Percentiles rank a stretch among this genome's conserved stretches.
phyloP scores from a whole-genome alignment of 2,329 filamentous ascomycete species.

The Leptographium lundbergii region DNA sequence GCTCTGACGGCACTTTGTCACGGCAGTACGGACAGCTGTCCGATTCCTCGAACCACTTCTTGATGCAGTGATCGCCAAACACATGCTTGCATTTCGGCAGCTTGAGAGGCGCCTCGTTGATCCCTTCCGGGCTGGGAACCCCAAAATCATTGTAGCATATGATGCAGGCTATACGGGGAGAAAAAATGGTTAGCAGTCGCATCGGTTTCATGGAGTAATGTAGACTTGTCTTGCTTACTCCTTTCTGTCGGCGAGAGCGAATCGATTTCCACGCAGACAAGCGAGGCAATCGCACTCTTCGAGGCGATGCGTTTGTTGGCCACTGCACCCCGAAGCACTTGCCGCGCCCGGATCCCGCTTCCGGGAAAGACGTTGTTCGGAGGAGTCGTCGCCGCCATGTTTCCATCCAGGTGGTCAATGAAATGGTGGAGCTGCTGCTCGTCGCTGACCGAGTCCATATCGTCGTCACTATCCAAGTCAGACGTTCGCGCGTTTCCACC shows the following conservation, averaged over 20 bases:
- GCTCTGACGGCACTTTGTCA: slow-evolving; percentile 43
- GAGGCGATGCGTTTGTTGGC: slow-evolving; percentile 35
- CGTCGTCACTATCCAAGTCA: background rate
- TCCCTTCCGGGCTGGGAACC: slow-evolving; percentile 41
- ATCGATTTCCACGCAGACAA: slow-evolving; percentile 32
- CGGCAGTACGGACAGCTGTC: slow-evolving; percentile 54
- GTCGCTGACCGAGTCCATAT: background rate
- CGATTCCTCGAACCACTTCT: slow-evolving; percentile 51
- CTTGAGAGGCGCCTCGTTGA: slow-evolving; percentile 42
- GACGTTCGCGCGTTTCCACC: background rate
- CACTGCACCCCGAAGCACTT: slow-evolving; percentile 32
- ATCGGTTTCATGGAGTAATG: background rate
- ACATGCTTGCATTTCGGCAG: slow-evolving; percentile 51
- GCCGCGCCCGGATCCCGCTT: slow-evolving; percentile 26
- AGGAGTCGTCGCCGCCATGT: background rate
- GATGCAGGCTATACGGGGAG: slow-evolving; percentile 34
- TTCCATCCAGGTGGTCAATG: background rate
- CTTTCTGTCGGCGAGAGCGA: slow-evolving; percentile 32
- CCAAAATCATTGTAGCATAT: slow-evolving; percentile 56
- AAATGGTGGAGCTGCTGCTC: background rate
- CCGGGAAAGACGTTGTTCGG: slow-evolving; percentile 4
- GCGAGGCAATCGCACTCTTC: slow-evolving; percentile 29
- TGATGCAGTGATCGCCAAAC: slow-evolving; percentile 52
- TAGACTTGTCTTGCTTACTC: slow-evolving; percentile 24
- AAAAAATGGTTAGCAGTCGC: slow-evolving; percentile 3